Evolutionary conservation across 2,329 filamentous ascomycete genomes (phyloP), one percentile per base, ranked within the genome.

Genomic region (Diaporthe velutina): DNA sequence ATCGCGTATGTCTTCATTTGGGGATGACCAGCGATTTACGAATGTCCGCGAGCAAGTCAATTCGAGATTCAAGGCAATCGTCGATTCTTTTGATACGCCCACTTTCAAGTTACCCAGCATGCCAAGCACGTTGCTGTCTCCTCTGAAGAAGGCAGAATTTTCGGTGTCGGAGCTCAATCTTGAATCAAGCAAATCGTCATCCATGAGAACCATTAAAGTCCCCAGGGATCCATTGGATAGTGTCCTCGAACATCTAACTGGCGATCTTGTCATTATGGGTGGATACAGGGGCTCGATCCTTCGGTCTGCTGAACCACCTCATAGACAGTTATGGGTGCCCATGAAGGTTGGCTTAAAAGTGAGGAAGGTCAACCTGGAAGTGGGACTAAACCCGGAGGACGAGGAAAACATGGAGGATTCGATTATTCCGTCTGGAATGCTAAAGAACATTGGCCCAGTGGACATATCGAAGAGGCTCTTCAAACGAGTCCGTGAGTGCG

Each of bases 331-430:
- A 0, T 98, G 96, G 96, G 94, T 97, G 2, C 96, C 96, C 0
- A 93, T 98, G 80, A 98, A 98, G 83, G 93, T 98, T 38, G 96
- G 96, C 1, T 85, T 98, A 68, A 98, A 98, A 79, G 90, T 98
- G 76, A 93, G 96, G 73, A 98, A 97, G 81, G 96, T 96, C 2
- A 95, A 98, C 81, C 87, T 98, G 5, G 95, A 98, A 81, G 93
- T 98, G 13, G 96, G 95, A 0, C 84, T 98, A 6, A 89, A 94
- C 19, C 91, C 91, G 2, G 93, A 95, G 79, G 96, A 97, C 73
- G 96, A 98, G 80, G 93, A 95, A 79, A 89, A 86, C 7, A 97
- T 97, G 91, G 91, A 94, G 77, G 90, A 97, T 74, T 92, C 88
- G n/a, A 95, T 98, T 75, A 93, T 95, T 70, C 89, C 96, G 0